Conservation (phyloP, 306 rosid species). For the Parietaria judaica region DNA sequence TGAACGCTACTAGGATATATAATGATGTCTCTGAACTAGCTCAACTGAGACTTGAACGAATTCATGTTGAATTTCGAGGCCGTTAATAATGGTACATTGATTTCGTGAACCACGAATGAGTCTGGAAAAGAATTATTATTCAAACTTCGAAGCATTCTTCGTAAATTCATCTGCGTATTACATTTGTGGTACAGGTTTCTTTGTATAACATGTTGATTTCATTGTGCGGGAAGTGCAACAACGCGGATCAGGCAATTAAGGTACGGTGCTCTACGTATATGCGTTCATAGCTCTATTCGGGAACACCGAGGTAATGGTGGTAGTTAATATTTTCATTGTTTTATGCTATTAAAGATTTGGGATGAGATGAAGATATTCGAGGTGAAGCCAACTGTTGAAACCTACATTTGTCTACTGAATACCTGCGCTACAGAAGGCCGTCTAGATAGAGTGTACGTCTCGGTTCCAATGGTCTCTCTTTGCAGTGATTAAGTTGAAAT, state of each 20-base stretch:
- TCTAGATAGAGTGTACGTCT: conserved; percentile 72
- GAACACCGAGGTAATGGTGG: too few species aligned
- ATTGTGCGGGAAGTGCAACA: conserved; percentile 73
- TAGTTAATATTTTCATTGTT: not conserved
- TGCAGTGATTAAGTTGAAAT: not conserved
- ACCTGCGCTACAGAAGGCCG: conserved; percentile 86
- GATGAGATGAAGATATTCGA: conserved; percentile 80
- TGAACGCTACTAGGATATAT: too few species aligned
- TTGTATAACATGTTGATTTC: conserved; percentile 71
- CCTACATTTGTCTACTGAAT: conserved; percentile 77
- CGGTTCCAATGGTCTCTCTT: conserved; percentile 6
- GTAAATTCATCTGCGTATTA: too few species aligned
- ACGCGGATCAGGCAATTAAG: conserved; percentile 75
- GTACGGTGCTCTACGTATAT: conserved; percentile 21
- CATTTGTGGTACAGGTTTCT: conserved; percentile 45
- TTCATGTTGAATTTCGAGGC: not conserved
- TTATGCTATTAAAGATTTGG: conserved; percentile 43
- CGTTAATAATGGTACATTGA: not conserved
- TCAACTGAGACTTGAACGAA: not conserved
- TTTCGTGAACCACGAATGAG: not conserved
- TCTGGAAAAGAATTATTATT: too few species aligned
- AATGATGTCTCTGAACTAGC: not conserved
- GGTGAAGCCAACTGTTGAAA: conserved; percentile 73
- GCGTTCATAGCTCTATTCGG: not conserved
- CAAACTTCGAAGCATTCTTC: too few species aligned